Conservation (phyloP, 139 green algal genomes). For the Ostreobium quekettii region DNA sequence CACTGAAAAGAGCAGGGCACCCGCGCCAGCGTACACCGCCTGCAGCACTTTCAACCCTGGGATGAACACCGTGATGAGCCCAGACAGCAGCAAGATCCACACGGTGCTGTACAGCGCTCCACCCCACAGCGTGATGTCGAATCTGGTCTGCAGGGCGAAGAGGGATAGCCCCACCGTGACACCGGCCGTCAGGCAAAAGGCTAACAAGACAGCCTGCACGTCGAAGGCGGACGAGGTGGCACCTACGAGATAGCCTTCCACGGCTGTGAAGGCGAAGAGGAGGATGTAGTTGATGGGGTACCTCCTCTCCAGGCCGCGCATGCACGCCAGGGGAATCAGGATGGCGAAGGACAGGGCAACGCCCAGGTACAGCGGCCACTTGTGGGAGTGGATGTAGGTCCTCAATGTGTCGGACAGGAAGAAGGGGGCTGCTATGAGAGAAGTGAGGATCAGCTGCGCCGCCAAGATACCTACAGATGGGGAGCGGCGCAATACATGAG, state of each 20-base stretch:
- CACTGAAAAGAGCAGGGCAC: slow-evolving; percentile 25
- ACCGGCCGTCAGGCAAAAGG: slow-evolving; percentile 15
- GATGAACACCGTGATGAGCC: slow-evolving; percentile 16
- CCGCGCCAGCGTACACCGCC: slow-evolving; percentile 10
- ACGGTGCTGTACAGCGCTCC: slow-evolving; percentile 10
- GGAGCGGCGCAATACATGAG: no score
- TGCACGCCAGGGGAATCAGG: slow-evolving; percentile 12
- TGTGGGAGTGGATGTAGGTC: slow-evolving; percentile 10
- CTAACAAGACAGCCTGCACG: slow-evolving; percentile 17
- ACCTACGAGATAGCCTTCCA: slow-evolving; percentile 29
- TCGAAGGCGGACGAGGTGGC: slow-evolving; percentile 22
- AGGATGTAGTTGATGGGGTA: slow-evolving; percentile 43
- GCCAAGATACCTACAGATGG: slow-evolving; percentile 10
- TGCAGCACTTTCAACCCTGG: neutral
- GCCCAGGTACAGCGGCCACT: slow-evolving; percentile 18
- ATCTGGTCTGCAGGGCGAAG: slow-evolving; percentile 23
- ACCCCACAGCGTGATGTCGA: slow-evolving; percentile 22
- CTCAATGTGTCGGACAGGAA: neutral
- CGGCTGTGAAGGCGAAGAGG: slow-evolving; percentile 36
- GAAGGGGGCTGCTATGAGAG: neutral
- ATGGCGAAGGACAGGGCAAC: slow-evolving; percentile 11
- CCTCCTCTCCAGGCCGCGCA: neutral
- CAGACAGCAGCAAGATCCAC: slow-evolving; percentile 6
- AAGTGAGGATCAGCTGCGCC: slow-evolving; percentile 5
- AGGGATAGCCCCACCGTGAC: slow-evolving; percentile 12